These are phyloP conservation scores for Boletus subparvulus DNA, from an alignment of 768 basidiomycete genomes.

Conservation along the genomic window DNA sequence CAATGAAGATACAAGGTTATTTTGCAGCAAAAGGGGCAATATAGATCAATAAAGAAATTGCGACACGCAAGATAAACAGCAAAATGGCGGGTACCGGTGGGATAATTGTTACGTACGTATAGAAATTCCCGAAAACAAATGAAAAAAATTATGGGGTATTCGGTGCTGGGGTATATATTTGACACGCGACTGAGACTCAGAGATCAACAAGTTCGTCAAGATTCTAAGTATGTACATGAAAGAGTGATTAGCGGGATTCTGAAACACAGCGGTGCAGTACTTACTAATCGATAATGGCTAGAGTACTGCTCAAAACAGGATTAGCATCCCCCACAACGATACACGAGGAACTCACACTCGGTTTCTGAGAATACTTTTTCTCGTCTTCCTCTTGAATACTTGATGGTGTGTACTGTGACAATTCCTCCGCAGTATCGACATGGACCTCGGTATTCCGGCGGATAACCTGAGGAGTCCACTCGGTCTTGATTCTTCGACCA, in stretches of 20 bases:
- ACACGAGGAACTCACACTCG: conserved; percentile 10
- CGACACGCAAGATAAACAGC: background rate
- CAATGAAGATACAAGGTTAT: background rate
- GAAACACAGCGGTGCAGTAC: background rate
- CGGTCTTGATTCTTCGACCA: background rate
- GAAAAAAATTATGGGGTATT: background rate
- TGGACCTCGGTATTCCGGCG: conserved; percentile 17
- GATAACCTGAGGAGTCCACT: background rate
- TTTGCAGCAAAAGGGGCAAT: background rate
- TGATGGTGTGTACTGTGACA: background rate
- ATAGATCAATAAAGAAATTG: background rate
- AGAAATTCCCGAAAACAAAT: background rate
- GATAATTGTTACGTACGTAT: background rate
- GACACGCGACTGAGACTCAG: background rate
- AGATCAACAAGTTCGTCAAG: conserved; percentile 25
- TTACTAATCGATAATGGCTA: conserved; percentile 25
- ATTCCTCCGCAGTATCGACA: conserved; percentile 5
- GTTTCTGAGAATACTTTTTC: conserved; percentile 17
- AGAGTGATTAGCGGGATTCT: background rate
- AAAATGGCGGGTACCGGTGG: background rate
- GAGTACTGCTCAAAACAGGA: conserved; percentile 17
- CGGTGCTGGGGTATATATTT: too few relatives aligned
- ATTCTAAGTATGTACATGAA: conserved; percentile 10
- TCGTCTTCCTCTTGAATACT: background rate
- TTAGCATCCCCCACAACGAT: background rate